Evolutionary conservation across 371 early-diverging fungal species (phyloP), one percentile per base, ranked within the genome.

Genomic region (Mucor sp.): DNA sequence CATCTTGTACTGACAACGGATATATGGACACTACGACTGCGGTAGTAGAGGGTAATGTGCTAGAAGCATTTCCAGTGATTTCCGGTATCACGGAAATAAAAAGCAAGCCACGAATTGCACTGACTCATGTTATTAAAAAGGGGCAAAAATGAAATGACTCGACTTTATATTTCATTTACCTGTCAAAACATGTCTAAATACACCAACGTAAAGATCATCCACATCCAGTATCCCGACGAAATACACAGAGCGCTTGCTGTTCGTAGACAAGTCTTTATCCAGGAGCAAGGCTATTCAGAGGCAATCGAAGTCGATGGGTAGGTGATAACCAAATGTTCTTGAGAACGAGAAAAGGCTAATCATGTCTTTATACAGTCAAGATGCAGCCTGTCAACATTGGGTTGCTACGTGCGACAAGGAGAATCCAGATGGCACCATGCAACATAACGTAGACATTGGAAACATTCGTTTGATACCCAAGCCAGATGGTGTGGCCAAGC

Each of bases 231-330:
- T 3, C 58, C 67, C 2, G 66, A 72, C 15, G 72, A 71, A 12
- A 60, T 65, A 14, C 32, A 73, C 28, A 60, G 74, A 57, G 69
- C 76, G 27, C 53, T 70, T 32, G 66, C 73, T 53, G 72, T 83
- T 17, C 77, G 83, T 19, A 21, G 69, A 56, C 62, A 59, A 19
- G 79, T 83, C 0, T 83, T 83, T 65, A 66, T 75, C 7, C 60
- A 77, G 25, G 83, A 83, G 39, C 81, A 83, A 62, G 76, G 76
- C 7, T 77, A 81, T 33, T 64, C 74, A 15, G 19, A 67, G n/a
- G 57, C 69, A 4, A 68, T 67, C 14, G 80, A 81, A 65, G 58
- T 59, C 7, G 80, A 84, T 28, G 75, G 76, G 84, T 84, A 76
- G n/a, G 8, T 50, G 9, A 11, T 6, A 23, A 21, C 11, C 6